phyloP scores from a whole-genome alignment of 139 green algal species.

The Ettlia oleoabundans region DNA sequence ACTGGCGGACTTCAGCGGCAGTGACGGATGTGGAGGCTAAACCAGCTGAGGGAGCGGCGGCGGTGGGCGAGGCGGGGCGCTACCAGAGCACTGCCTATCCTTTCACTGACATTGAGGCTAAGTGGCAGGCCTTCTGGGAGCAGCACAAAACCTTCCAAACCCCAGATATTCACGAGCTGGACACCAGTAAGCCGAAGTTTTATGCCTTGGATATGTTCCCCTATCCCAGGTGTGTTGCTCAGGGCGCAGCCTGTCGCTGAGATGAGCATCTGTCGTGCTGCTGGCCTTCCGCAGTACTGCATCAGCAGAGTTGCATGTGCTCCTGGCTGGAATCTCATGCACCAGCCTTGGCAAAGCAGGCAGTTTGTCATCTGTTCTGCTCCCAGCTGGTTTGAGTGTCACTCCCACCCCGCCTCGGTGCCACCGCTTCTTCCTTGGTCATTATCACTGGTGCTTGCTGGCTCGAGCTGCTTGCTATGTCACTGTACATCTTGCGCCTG shows the following conservation, averaged over 20 bases:
- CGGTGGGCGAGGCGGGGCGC: neutral
- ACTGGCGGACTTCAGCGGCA: neutral
- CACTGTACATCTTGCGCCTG: too few species aligned
- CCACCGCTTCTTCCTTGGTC: too few species aligned
- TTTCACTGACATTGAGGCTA: slow-evolving; percentile 58
- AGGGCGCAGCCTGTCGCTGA: too few species aligned
- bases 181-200: slow-evolving; percentile 97
- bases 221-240: slow-evolving; percentile 85
- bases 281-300: too few species aligned
- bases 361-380: too few species aligned
- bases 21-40: slow-evolving; percentile 1
- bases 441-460: too few species aligned
- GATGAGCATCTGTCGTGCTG: too few species aligned
- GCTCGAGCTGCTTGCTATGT: too few species aligned
- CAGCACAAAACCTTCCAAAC: slow-evolving; percentile 94
- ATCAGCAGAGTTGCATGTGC: too few species aligned
- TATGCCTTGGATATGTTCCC: slow-evolving; percentile 99
- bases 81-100: slow-evolving; percentile 45
- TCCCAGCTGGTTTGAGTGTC: too few species aligned
- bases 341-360: neutral
- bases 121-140: slow-evolving; percentile 95
- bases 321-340: neutral
- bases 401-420: too few species aligned
- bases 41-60: neutral
- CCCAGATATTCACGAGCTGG: slow-evolving; percentile 79